These are phyloP conservation scores for Chalara sp. DNA, from an alignment of 2,329 filamentous ascomycete genomes.

Conservation along the genomic window DNA sequence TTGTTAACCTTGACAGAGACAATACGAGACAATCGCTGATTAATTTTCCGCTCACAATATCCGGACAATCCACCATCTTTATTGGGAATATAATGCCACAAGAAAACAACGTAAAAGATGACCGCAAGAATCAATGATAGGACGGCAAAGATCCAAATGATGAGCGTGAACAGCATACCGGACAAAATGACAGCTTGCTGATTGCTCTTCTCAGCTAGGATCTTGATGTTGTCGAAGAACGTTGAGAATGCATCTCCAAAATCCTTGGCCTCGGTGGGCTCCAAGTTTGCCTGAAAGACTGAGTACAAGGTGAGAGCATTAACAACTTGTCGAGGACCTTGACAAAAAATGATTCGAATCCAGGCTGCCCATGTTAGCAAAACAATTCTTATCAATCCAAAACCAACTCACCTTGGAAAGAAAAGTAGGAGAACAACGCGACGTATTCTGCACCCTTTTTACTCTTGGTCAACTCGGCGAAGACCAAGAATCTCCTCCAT, in stretches of 20 bases:
- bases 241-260: slow-evolving; percentile 60
- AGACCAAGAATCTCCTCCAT: slow-evolving; percentile 75
- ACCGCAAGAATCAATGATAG: slow-evolving; percentile 68
- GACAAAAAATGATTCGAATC: slow-evolving; percentile 82
- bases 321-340: slow-evolving; percentile 84
- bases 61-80: slow-evolving; percentile 72
- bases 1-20: slow-evolving; percentile 84
- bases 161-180: slow-evolving; percentile 85
- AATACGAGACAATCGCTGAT: slow-evolving; percentile 75
- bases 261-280: slow-evolving; percentile 46
- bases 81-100: slow-evolving; percentile 86
- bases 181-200: slow-evolving; percentile 77
- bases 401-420: slow-evolving; percentile 48
- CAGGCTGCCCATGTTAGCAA: slow-evolving; percentile 50
- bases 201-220: slow-evolving; percentile 65
- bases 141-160: slow-evolving; percentile 82
- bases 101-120: slow-evolving; percentile 78
- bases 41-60: slow-evolving; percentile 90
- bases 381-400: not conserved
- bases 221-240: slow-evolving; percentile 77
- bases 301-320: slow-evolving; percentile 86
- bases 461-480: slow-evolving; percentile 64
- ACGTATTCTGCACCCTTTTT: slow-evolving; percentile 68
- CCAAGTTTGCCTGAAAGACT: slow-evolving; percentile 68
- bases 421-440: slow-evolving; percentile 66